Conservation (phyloP, 108 stramenopile species). For the Skeletonema marinoi region DNA sequence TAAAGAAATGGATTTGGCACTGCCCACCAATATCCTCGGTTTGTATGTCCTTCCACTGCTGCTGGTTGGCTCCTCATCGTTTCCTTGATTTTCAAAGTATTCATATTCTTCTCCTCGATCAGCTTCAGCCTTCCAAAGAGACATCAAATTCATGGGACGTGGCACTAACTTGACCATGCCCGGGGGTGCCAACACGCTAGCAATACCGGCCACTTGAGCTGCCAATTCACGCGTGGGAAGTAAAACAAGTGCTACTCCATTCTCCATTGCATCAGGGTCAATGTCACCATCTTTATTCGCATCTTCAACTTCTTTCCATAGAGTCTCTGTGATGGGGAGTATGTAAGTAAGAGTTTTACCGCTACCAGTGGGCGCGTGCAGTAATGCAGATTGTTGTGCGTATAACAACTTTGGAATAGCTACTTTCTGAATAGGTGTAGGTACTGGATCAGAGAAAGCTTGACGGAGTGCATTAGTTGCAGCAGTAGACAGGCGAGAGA, state of each 20-base stretch:
- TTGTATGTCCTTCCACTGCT: constrained; percentile 10
- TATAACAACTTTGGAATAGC: constrained; percentile 56
- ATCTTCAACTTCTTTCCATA: constrained; percentile 62
- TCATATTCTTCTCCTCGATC: constrained; percentile 47
- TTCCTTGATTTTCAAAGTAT: constrained; percentile 39
- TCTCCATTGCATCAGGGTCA: constrained; percentile 31
- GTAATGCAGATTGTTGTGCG: constrained; percentile 62
- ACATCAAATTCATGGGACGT: constrained; percentile 74
- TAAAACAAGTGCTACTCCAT: constrained; percentile 71
- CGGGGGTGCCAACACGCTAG: constrained; percentile 80
- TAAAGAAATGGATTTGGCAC: constrained; percentile 75
- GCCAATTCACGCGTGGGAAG: constrained; percentile 95
- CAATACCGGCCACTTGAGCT: constrained; percentile 89
- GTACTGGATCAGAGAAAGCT: constrained; percentile 48
- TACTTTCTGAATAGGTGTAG: constrained; percentile 77
- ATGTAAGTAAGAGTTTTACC: constrained; percentile 89
- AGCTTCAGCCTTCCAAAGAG: constrained; percentile 26
- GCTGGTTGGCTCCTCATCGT: constrained; percentile 22
- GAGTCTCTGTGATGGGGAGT: constrained; percentile 79
- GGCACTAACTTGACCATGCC: constrained; percentile 83
- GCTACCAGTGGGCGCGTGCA: constrained; percentile 83
- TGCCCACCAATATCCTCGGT: constrained; percentile 79
- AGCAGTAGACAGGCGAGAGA: constrained; percentile 57
- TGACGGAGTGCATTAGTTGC: constrained; percentile 69
- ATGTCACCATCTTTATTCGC: constrained; percentile 8